Evolutionary conservation across 2,329 filamentous ascomycete genomes (phyloP).

Genomic region (Stagonosporopsis cucurbitacearum): DNA sequence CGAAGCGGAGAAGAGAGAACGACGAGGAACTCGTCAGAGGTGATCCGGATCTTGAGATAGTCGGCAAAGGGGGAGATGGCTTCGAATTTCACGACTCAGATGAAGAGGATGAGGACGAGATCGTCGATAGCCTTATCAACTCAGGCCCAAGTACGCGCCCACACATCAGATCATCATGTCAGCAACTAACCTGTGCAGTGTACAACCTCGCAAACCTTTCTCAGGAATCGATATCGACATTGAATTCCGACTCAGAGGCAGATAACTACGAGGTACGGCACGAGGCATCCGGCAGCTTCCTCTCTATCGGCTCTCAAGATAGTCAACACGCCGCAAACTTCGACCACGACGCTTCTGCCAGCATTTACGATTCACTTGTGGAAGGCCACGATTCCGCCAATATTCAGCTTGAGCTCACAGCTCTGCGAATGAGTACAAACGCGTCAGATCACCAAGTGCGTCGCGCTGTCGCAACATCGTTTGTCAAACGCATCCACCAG

Average conservation of each 20-base stretch:
- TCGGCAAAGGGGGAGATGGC: slow-evolving; percentile 65
- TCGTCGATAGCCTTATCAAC: slow-evolving; percentile 50
- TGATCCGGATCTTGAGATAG: slow-evolving; percentile 58
- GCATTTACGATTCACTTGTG: slow-evolving; percentile 84
- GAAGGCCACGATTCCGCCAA: slow-evolving; percentile 76
- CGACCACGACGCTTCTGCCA: slow-evolving; percentile 84
- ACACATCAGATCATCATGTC: background rate
- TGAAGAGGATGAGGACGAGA: slow-evolving; percentile 68
- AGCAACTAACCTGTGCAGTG: slow-evolving; percentile 42
- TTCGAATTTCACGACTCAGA: slow-evolving; percentile 65
- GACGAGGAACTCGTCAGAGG: slow-evolving; percentile 47
- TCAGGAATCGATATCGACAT: slow-evolving; percentile 67
- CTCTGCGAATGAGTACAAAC: slow-evolving; percentile 87
- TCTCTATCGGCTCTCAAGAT: slow-evolving; percentile 73
- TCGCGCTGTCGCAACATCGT: slow-evolving; percentile 81
- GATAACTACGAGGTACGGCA: slow-evolving; percentile 54
- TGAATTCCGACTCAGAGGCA: slow-evolving; percentile 61
- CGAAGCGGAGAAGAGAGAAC: slow-evolving; percentile 55
- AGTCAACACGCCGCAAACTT: slow-evolving; percentile 66
- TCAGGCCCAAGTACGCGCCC: slow-evolving; percentile 42
- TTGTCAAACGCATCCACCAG: slow-evolving; percentile 80
- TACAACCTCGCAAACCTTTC: slow-evolving; percentile 60
- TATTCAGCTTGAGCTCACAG: slow-evolving; percentile 92
- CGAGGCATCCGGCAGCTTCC: slow-evolving; percentile 71
- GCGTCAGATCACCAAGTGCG: slow-evolving; percentile 90